Conservation (phyloP, 164 flowering plant genomes). For the Tinospora cordifolia region DNA sequence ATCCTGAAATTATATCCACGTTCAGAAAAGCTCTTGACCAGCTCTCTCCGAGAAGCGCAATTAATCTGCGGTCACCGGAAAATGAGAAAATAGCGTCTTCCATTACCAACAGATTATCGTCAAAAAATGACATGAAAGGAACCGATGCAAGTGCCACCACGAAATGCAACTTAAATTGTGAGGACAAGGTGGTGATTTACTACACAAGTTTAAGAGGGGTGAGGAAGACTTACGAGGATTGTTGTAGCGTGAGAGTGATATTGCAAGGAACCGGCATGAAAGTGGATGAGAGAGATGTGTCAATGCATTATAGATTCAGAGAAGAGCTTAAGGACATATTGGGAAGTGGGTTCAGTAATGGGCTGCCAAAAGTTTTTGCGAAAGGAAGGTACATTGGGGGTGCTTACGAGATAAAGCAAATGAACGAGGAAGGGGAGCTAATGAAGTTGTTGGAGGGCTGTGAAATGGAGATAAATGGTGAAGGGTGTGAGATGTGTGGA, state of each 20-base stretch:
- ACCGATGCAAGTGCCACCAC: conserved; percentile 1
- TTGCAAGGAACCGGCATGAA: conserved; percentile 50
- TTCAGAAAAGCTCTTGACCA: conserved; percentile 50
- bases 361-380: conserved; percentile 66
- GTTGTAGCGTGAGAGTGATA: conserved; percentile 57
- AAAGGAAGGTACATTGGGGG: conserved; percentile 66
- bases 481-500: conserved; percentile 70
- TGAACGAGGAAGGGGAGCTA: conserved; percentile 77
- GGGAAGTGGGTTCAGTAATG: conserved; percentile 32
- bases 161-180: conserved; percentile 23
- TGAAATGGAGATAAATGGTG: conserved; percentile 32
- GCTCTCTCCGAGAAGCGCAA: conserved; percentile 35
- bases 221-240: conserved; percentile 86
- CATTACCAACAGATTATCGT: not conserved
- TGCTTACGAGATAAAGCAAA: conserved; percentile 51
- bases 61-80: conserved; percentile 20
- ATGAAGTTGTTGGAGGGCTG: conserved; percentile 52
- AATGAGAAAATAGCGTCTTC: conserved; percentile 3
- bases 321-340: conserved; percentile 60
- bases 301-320: conserved; percentile 77
- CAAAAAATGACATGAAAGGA: not conserved
- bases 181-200: conserved; percentile 58
- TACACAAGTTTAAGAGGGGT: conserved; percentile 86
- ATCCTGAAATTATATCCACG: conserved; percentile 47
- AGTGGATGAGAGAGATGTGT: conserved; percentile 86